Base-by-base conservation (phyloP, 1,139 yeast species). In the Saccharomycopsis phalli region DNA sequence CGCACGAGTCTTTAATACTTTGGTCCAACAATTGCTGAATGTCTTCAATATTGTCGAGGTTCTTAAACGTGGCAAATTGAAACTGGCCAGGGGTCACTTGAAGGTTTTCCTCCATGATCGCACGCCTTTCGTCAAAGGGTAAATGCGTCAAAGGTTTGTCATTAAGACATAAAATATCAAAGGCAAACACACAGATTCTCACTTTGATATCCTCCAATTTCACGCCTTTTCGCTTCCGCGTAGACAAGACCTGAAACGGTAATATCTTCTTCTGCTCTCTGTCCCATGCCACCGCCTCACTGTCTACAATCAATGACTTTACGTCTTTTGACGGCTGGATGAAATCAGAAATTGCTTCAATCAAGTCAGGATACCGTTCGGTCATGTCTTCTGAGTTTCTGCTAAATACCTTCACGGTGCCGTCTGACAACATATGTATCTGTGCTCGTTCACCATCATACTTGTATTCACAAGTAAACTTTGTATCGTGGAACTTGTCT, bases 231-330 rank as follows among this genome's bases (percentile, higher is more conserved):
- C 97, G 73, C 59, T 91, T 91, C 57, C 99, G 74, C 0, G 98
- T 91, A 1, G 95, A 81, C 38, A 91, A 63, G 0, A 86, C 80
- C 58, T 91, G 99, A 60, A 91, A 91, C 0, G 99, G 98, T 44
- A 91, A 63, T 42, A 93, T 88, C 56, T 81, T 83, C 22, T 75
- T 60, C 17, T 70, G 67, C 36, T 68, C 77, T 45, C 80, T 66
- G 58, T 91, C 96, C 95, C 95, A 91, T 0, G 98, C 99, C n/a
- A 93, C 98, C 4, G 96, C 96, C 60, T 91, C 99, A 61, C 96
- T 84, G 57, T 91, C 99, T 44, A 91, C 60, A 45, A 91, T 86
- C 59, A 88, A 58, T 1, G 78, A 74, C 37, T 66, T 63, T 2
- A 64, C 61, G 5, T 56, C 55, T 14, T 69, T 62, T 3, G 52